A percentile compares a stretch with the other conserved stretches of the same genome.
Conservation (phyloP, 345 rosid genomes). For the Angophora floribunda region DNA sequence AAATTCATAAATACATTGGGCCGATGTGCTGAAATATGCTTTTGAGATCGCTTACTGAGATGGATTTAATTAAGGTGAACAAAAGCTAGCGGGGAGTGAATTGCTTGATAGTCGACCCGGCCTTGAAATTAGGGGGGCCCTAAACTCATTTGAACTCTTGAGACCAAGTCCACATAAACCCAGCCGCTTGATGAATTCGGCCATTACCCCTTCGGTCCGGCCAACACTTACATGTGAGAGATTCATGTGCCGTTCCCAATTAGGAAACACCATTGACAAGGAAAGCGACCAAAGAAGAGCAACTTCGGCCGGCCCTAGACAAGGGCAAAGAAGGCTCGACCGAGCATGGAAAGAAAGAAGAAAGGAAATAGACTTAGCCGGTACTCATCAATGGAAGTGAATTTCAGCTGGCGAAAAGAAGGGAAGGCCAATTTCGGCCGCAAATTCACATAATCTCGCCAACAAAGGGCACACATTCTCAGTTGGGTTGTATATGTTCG, state of each 20-base stretch:
- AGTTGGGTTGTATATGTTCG: background rate
- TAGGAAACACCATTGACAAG: background rate
- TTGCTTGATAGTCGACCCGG: no score
- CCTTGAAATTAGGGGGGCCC: no score
- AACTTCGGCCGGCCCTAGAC: background rate
- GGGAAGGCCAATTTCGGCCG: background rate
- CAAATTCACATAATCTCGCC: background rate
- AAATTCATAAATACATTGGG: no score
- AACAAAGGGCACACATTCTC: background rate
- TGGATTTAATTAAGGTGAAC: no score
- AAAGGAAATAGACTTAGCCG: background rate
- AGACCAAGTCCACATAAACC: no score
- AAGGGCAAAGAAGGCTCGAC: background rate
- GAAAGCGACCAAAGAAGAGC: background rate
- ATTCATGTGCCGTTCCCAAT: background rate
- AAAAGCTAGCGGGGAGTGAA: no score
- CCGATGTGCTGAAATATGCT: no score
- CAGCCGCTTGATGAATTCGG: background rate
- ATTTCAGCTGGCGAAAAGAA: no score
- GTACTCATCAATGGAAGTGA: background rate
- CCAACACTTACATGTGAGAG: background rate
- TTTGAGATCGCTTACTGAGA: rapidly evolving
- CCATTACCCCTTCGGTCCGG: background rate
- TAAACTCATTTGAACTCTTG: no score
- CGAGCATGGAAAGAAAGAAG: background rate